These are phyloP conservation scores for Entonaema liquescens DNA, from an alignment of 495 filamentous ascomycete species.

Conservation along the genomic window DNA sequence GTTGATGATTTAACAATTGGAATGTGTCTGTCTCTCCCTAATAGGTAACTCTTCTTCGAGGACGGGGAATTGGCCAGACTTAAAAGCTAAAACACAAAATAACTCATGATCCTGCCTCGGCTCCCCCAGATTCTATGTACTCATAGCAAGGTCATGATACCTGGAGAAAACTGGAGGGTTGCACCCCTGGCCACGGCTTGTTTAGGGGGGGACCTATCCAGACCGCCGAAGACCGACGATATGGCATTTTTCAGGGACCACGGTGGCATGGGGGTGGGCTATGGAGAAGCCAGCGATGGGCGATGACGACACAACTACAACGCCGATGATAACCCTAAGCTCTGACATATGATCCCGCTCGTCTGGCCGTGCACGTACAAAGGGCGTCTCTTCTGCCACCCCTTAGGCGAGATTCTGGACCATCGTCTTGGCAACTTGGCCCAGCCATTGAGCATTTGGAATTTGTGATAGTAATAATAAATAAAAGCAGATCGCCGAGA, in stretches of 20 bases:
- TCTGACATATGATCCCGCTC: slow-evolving; percentile 20
- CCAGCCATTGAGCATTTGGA: not conserved
- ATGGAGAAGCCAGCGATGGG: slow-evolving; percentile 27
- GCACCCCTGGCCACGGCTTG: slow-evolving; percentile 9
- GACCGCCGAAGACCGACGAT: slow-evolving; percentile 34
- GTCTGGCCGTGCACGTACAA: not conserved
- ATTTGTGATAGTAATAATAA: not conserved
- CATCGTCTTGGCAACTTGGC: slow-evolving; percentile 20
- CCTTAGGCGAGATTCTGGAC: slow-evolving; percentile 23
- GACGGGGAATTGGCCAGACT: slow-evolving; percentile 23
- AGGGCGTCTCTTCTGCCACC: not conserved
- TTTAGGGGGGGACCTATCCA: not conserved
- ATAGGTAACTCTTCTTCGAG: not conserved
- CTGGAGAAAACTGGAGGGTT: slow-evolving; percentile 22
- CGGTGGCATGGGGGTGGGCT: slow-evolving; percentile 9
- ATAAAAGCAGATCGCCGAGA: slow-evolving; percentile 16
- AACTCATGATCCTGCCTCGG: slow-evolving; percentile 34
- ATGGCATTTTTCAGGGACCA: slow-evolving; percentile 30
- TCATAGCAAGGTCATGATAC: slow-evolving; percentile 23
- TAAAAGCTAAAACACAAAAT: slow-evolving; percentile 32
- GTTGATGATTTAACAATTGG: not conserved
- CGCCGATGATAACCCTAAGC: slow-evolving; percentile 37
- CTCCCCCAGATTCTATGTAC: slow-evolving; percentile 28
- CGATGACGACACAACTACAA: slow-evolving; percentile 39
- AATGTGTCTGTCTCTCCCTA: slow-evolving; percentile 15